Conservation (phyloP, 192 early-diverging fungal species). For the Backusella parvicylindrica region DNA sequence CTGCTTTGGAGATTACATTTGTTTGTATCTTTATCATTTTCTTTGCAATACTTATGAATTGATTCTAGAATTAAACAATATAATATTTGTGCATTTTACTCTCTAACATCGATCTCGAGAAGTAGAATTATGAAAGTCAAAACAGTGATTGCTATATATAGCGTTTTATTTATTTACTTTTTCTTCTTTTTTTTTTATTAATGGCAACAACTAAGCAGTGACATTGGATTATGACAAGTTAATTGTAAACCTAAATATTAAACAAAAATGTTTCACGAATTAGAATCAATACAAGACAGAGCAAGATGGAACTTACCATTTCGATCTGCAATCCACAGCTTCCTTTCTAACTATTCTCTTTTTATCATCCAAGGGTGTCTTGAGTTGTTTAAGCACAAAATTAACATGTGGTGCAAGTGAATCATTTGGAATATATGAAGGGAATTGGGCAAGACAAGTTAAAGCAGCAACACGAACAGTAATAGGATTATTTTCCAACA, state of each 20-base stretch:
- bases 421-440: slow-evolving; percentile 58
- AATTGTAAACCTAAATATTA: neutral
- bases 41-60: too few species aligned
- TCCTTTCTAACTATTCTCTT: slow-evolving; percentile 86
- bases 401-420: slow-evolving; percentile 59
- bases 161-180: neutral
- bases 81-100: too few species aligned
- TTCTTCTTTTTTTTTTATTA: too few species aligned
- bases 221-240: neutral
- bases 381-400: slow-evolving; percentile 62
- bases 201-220: neutral
- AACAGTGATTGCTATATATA: too few species aligned
- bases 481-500: slow-evolving; percentile 35
- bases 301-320: slow-evolving; percentile 57
- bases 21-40: neutral
- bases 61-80: neutral
- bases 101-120: too few species aligned
- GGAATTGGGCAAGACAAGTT: slow-evolving; percentile 62
- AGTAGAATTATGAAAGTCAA: too few species aligned
- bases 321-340: slow-evolving; percentile 81
- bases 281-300: neutral
- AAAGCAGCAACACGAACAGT: slow-evolving; percentile 72
- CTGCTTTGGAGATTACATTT: neutral
- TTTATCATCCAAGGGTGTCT: slow-evolving; percentile 73
- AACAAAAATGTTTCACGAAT: neutral